Percentiles rank a stretch among this genome's conserved stretches.
These are phyloP conservation scores for Daphne laureola DNA, from an alignment of 441 rosid genomes.

Conservation along the genomic window DNA sequence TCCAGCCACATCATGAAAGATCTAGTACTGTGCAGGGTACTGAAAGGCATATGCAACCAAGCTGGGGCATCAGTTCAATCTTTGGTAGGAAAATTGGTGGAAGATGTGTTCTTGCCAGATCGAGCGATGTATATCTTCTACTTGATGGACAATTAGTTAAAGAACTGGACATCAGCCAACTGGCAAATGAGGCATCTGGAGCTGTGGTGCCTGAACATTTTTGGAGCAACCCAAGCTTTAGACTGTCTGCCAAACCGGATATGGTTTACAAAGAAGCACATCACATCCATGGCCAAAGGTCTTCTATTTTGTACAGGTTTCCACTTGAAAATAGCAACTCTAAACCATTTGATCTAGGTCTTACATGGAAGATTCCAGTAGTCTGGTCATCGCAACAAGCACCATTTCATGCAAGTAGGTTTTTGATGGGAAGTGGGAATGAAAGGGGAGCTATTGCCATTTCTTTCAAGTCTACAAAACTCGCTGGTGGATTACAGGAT, in stretches of 20 bases:
- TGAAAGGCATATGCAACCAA: constrained; percentile 46
- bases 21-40: constrained; percentile 14
- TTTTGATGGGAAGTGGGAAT: constrained; percentile 95
- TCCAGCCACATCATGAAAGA: constrained; percentile 46
- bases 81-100: constrained; percentile 70
- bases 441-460: constrained; percentile 96
- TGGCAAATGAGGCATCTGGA: constrained; percentile 22
- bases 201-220: constrained; percentile 19
- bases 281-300: constrained; percentile 17
- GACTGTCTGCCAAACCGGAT: constrained; percentile 63
- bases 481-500: constrained; percentile 20
- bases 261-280: constrained; percentile 44
- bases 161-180: constrained; percentile 24
- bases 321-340: constrained; percentile 43
- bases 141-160: constrained; percentile 46
- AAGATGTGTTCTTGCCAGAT: constrained; percentile 63
- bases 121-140: constrained; percentile 68
- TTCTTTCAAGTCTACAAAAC: constrained; percentile 53
- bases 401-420: constrained; percentile 74
- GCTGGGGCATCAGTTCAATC: constrained; percentile 78
- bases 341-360: constrained; percentile 61
- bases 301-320: constrained; percentile 43
- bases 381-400: constrained; percentile 63
- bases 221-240: constrained; percentile 32
- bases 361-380: constrained; percentile 67